These are phyloP conservation scores for Tribonema minus DNA, from an alignment of 108 stramenopile species.

Conservation along the genomic window DNA sequence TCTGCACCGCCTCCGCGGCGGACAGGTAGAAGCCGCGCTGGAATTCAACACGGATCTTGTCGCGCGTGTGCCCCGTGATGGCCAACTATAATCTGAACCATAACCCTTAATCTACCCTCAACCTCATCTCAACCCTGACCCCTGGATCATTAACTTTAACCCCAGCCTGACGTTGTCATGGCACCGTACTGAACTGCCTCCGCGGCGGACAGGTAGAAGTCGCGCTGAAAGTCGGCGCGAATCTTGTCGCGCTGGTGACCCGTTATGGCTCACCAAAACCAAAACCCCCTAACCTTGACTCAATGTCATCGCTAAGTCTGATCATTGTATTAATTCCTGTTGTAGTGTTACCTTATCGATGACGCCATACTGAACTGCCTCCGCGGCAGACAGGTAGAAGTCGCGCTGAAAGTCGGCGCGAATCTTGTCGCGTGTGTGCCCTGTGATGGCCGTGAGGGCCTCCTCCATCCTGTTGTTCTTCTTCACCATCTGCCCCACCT, in stretches of 20 bases:
- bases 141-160: too few species aligned
- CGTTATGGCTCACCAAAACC: too few species aligned
- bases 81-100: too few species aligned
- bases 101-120: too few species aligned
- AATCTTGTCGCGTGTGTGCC: constrained; percentile 68
- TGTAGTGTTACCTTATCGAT: too few species aligned
- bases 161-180: too few species aligned
- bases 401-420: constrained; percentile 77
- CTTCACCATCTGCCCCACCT: constrained; percentile 36
- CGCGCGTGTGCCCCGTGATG: constrained; percentile 74
- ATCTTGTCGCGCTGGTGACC: constrained; percentile 70
- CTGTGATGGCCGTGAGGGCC: constrained; percentile 71
- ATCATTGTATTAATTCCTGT: too few species aligned
- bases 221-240: constrained; percentile 73
- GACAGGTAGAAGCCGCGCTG: constrained; percentile 86
- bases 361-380: constrained; percentile 63
- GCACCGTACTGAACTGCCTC: constrained; percentile 67
- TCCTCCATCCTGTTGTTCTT: constrained; percentile 69
- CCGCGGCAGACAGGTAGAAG: constrained; percentile 84
- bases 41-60: constrained; percentile 72
- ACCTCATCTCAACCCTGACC: too few species aligned
- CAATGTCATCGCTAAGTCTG: too few species aligned
- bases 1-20: constrained; percentile 69
- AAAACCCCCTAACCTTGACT: too few species aligned
- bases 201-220: constrained; percentile 84